These are phyloP conservation scores for Dalbergia cultrata DNA, from an alignment of 306 rosid genomes.

Conservation along the genomic window DNA sequence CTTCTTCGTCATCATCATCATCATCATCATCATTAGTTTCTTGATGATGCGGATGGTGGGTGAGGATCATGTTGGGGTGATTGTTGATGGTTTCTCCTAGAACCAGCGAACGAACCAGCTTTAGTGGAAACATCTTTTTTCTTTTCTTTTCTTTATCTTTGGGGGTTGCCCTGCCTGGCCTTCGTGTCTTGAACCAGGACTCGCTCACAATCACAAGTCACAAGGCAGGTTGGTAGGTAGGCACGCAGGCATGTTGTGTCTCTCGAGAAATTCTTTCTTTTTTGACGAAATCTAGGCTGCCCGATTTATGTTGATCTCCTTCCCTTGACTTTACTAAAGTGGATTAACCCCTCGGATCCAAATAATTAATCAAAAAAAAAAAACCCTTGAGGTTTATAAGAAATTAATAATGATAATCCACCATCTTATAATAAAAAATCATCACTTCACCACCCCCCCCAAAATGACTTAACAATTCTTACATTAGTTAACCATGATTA, in stretches of 20 bases:
- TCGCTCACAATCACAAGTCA: not conserved
- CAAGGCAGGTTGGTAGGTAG: too few species aligned
- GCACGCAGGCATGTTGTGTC: slow-evolving; percentile 9
- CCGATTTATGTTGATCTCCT: not conserved
- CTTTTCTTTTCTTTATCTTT: not conserved
- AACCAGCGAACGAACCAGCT: slow-evolving; percentile 73
- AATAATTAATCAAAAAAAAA: too few species aligned
- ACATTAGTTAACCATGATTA: too few species aligned
- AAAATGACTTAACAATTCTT: too few species aligned
- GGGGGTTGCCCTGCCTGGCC: not conserved
- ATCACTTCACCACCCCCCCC: too few species aligned
- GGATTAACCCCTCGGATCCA: not conserved
- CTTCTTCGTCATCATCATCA: not conserved
- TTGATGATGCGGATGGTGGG: slow-evolving; percentile 7
- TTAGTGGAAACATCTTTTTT: slow-evolving; percentile 67
- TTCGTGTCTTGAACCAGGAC: not conserved
- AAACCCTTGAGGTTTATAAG: too few species aligned
- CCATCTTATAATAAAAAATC: too few species aligned
- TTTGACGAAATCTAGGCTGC: slow-evolving; percentile 21
- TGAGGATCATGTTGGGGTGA: slow-evolving; percentile 46
- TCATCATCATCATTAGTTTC: not conserved
- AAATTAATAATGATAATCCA: too few species aligned
- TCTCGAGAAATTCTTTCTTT: slow-evolving; percentile 8
- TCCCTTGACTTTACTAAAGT: not conserved
- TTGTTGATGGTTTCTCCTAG: slow-evolving; percentile 64